These are phyloP conservation scores for Microglena sp. DNA, from an alignment of 139 green algal species.

Conservation along the genomic window DNA sequence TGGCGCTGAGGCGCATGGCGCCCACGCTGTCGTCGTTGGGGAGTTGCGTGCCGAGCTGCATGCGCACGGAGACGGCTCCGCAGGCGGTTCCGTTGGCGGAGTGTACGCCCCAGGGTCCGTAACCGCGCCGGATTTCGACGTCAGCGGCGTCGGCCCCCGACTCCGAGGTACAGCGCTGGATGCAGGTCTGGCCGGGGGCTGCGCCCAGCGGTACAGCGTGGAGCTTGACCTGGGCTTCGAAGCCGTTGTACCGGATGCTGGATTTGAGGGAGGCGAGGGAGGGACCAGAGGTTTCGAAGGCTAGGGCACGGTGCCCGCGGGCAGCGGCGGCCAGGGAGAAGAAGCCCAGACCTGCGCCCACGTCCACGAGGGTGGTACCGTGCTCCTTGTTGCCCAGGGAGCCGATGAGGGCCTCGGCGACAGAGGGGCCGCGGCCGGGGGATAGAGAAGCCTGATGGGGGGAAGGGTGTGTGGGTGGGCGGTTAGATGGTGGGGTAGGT, in stretches of 20 bases:
- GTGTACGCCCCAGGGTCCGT: conserved; percentile 8
- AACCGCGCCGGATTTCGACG: conserved; percentile 11
- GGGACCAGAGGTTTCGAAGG: conserved; percentile 53
- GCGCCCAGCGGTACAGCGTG: conserved; percentile 38
- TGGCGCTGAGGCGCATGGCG: conserved; percentile 40
- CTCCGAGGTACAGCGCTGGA: conserved; percentile 5
- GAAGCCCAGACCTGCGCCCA: conserved; percentile 67
- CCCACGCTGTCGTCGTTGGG: conserved; percentile 16
- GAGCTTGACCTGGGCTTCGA: conserved; percentile 41
- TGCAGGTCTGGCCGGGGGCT: conserved; percentile 18
- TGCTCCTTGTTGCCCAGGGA: conserved; percentile 29
- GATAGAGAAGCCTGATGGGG: conserved; percentile 28
- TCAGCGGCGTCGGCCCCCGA: background rate
- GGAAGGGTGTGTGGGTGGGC: background rate
- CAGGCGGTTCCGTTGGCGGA: background rate
- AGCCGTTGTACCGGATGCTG: conserved; percentile 58
- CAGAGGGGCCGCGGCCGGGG: conserved; percentile 37
- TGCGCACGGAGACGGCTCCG: background rate
- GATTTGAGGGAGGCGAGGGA: conserved; percentile 44
- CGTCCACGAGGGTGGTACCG: conserved; percentile 49
- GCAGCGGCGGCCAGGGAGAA: conserved; percentile 68
- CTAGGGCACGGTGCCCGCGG: conserved; percentile 51
- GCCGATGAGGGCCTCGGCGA: conserved; percentile 68
- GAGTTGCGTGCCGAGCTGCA: conserved; percentile 5
- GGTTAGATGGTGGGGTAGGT: background rate